Percentiles rank a stretch among this genome's conserved stretches.
Conservation (phyloP, 768 basidiomycete genomes). For the Tubosaeta brunneosetosa region DNA sequence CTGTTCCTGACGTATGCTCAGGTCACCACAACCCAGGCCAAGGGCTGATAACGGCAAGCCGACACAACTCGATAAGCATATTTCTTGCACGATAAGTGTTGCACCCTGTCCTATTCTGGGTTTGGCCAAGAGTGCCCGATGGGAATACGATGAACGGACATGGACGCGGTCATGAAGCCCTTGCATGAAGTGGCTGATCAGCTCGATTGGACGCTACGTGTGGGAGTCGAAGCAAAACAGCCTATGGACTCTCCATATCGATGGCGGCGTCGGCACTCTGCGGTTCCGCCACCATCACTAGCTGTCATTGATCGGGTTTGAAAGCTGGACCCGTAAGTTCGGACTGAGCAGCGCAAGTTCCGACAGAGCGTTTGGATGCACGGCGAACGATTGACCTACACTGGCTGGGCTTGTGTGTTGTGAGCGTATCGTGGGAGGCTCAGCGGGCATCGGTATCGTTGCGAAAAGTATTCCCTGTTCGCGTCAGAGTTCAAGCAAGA, state of each 20-base stretch:
- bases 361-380: not conserved
- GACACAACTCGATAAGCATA: not conserved
- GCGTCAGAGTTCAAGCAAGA: not conserved
- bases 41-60: slow-evolving; percentile 9
- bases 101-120: not conserved
- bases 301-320: not conserved
- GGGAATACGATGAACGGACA: slow-evolving; percentile 1
- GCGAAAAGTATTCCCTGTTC: not conserved
- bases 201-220: not conserved
- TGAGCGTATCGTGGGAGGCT: too few relatives aligned
- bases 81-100: slow-evolving; percentile 3
- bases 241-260: not conserved
- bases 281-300: not conserved
- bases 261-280: not conserved
- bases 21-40: slow-evolving; percentile 36
- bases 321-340: not conserved
- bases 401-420: too few relatives aligned
- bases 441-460: too few relatives aligned
- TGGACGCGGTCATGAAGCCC: slow-evolving; percentile 5
- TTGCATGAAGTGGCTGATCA: slow-evolving; percentile 1
- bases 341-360: not conserved
- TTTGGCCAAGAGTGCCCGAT: not conserved
- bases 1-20: slow-evolving; percentile 49
- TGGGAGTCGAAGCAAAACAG: not conserved
- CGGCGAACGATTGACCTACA: not conserved